Conservation (phyloP, 1,284 basidiomycete genomes). For the Ganoderma multipileum region DNA sequence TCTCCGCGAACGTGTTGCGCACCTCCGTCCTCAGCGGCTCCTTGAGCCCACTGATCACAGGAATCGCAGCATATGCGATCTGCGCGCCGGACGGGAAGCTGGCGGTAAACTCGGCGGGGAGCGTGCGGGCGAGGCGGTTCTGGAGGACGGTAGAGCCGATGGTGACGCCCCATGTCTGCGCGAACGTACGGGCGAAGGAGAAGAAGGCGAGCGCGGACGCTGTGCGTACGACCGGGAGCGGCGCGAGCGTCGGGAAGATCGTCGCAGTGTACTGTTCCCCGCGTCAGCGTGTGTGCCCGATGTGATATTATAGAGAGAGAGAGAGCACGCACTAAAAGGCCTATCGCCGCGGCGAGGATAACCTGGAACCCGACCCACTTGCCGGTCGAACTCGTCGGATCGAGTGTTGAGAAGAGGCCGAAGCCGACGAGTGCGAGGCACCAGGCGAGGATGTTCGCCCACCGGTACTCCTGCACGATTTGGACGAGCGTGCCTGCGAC, state of each 20-base stretch:
- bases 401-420: slow-evolving; percentile 37
- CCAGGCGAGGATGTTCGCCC: slow-evolving; percentile 38
- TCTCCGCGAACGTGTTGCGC: slow-evolving; percentile 39
- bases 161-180: slow-evolving; percentile 31
- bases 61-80: slow-evolving; percentile 41
- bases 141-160: slow-evolving; percentile 28
- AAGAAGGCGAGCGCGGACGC: slow-evolving; percentile 46
- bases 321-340: slow-evolving; percentile 11
- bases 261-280: slow-evolving; percentile 5
- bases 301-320: too few relatives aligned
- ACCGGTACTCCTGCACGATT: slow-evolving; percentile 36
- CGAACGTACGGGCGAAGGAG: slow-evolving; percentile 44
- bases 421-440: slow-evolving; percentile 38
- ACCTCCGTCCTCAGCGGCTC: slow-evolving; percentile 37
- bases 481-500: slow-evolving; percentile 33
- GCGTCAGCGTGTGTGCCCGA: background rate
- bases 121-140: slow-evolving; percentile 21
- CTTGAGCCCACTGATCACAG: slow-evolving; percentile 33
- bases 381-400: slow-evolving; percentile 33
- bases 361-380: slow-evolving; percentile 41
- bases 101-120: slow-evolving; percentile 19
- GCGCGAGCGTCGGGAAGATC: slow-evolving; percentile 43
- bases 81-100: slow-evolving; percentile 31
- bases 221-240: slow-evolving; percentile 41
- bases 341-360: slow-evolving; percentile 16